Evolutionary conservation across 805 yeast species (phyloP), one percentile per base, ranked within the genome.

Genomic region (Nakazawaea siamensis): DNA sequence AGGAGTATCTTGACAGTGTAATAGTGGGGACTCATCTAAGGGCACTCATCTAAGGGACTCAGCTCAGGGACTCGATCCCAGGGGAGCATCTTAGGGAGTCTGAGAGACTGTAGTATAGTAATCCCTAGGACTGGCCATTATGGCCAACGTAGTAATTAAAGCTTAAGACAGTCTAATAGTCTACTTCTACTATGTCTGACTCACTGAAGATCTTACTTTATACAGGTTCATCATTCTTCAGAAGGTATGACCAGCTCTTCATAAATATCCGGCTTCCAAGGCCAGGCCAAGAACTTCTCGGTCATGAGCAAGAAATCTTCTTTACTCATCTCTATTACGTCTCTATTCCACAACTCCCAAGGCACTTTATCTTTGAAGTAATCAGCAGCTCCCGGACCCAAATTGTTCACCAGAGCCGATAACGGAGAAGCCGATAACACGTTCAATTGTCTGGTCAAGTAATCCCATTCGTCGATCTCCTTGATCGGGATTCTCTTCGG

Each of bases 311-410:
- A 39, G 40, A 80, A 61, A n/a, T 86, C 90, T 1, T 69, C 71
- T 2, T 59, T 49, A 0, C 75, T 60, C 31, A 87, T 57, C 3
- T 69, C 66, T 12, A 58, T 53, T 1, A 80, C 69, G 3, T 52
- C 50, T 40, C 64, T 71, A 12, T 67, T 50, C 34, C 73, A 47
- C 2, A 79, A 33, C 0, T 58, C 61, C 2, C 44, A 43, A 11
- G 69, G 51, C 10, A 68, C 54, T 5, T 51, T 56, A 2, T 37
- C 38, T 1, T 27, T 31, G 34, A 64, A 66, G 41, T 70, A 79
- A 2, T 70, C 77, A 2, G 52, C 62, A 0, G 92, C 95, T 2
- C 96, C 97, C 2, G 94, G 88, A 0, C 95, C 95, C 8, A 90
- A 55, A 15, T 71, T 62, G 11, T 63, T 57, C 1, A 81, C 43